These are phyloP conservation scores for Elsinoe perseae DNA, from an alignment of 2,329 filamentous ascomycete genomes.

Conservation along the genomic window DNA sequence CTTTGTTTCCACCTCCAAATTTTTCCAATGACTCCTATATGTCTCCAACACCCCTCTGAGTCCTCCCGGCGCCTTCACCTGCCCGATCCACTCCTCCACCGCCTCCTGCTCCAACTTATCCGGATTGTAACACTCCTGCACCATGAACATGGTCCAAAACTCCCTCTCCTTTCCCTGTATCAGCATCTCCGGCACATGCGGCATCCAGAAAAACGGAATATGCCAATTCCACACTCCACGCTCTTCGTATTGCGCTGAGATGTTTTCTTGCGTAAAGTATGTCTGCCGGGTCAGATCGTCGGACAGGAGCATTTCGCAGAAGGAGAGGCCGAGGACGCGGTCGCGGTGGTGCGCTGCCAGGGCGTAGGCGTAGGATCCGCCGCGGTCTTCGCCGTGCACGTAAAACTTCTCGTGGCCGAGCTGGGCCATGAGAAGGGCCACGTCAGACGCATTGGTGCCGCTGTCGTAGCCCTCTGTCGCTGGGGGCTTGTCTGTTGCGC, in stretches of 20 bases:
- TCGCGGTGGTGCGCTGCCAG: slow-evolving; percentile 28
- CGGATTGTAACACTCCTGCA: slow-evolving; percentile 35
- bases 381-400: slow-evolving; percentile 31
- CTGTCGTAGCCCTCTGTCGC: slow-evolving; percentile 34
- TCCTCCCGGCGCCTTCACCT: slow-evolving; percentile 28
- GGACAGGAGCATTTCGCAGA: slow-evolving; percentile 31
- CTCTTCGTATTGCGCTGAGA: slow-evolving; percentile 27
- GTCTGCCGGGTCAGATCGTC: slow-evolving; percentile 29
- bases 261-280: slow-evolving; percentile 29
- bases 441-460: slow-evolving; percentile 31
- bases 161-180: slow-evolving; percentile 33
- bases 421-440: slow-evolving; percentile 31
- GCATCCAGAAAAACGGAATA: slow-evolving; percentile 31
- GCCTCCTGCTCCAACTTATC: slow-evolving; percentile 30
- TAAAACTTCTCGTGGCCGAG: slow-evolving; percentile 30
- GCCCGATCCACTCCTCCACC: slow-evolving; percentile 29
- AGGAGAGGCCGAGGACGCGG: slow-evolving; percentile 26
- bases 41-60: slow-evolving; percentile 31
- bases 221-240: slow-evolving; percentile 34
- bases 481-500: slow-evolving; percentile 35
- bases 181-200: slow-evolving; percentile 35
- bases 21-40: slow-evolving; percentile 30
- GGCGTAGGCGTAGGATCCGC: slow-evolving; percentile 32
- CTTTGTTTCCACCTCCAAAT: slow-evolving; percentile 27
- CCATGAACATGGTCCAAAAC: slow-evolving; percentile 37